phyloP scores from a whole-genome alignment of 345 rosid genomes.

The Boechera divaricarpa region DNA sequence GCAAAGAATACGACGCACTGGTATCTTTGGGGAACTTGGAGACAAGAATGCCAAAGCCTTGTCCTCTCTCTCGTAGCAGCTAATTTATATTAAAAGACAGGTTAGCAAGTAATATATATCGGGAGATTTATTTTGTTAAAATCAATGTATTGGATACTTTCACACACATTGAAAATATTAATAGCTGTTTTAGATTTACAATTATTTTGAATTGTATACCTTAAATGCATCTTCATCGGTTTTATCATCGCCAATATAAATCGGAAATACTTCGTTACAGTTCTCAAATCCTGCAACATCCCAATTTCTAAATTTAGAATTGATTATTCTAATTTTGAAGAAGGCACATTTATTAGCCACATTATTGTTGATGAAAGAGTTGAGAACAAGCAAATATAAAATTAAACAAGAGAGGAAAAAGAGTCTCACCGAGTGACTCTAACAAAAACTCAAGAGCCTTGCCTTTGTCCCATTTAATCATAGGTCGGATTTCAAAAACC shows the following conservation, averaged over 20 bases:
- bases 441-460: constrained; percentile 94
- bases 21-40: constrained; percentile 93
- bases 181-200: not conserved
- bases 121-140: not conserved
- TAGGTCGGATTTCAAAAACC: constrained; percentile 95
- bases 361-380: not conserved
- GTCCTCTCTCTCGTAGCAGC: constrained; percentile 78
- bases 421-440: constrained; percentile 81
- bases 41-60: constrained; percentile 95
- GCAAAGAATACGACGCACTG: constrained; percentile 81
- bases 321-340: not conserved
- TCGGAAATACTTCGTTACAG: constrained; percentile 74
- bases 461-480: constrained; percentile 96
- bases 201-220: constrained; percentile 52
- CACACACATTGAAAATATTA: not conserved
- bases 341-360: not conserved
- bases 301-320: constrained; percentile 2
- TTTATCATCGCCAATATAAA: constrained; percentile 92
- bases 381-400: too few relatives aligned
- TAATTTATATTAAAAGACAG: constrained; percentile 37
- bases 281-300: constrained; percentile 70
- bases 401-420: not conserved
- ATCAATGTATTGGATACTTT: too few relatives aligned
- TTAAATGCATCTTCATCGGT: constrained; percentile 98
- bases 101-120: not conserved